phyloP scores from a whole-genome alignment of 192 early-diverging fungal genomes.

The Podila horticola region DNA sequence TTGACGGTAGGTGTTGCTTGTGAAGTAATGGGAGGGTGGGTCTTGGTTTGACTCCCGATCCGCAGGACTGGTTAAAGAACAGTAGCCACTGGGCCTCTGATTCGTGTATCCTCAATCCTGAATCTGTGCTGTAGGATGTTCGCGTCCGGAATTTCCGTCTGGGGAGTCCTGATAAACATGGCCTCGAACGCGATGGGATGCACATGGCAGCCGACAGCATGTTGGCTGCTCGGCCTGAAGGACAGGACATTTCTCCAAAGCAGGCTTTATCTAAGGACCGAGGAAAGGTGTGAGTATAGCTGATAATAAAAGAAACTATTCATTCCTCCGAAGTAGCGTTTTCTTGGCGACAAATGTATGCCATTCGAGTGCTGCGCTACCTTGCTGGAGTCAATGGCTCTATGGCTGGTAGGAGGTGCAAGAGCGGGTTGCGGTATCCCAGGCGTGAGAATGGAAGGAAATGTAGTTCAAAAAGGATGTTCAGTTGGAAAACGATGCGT shows the following conservation, averaged over 20 bases:
- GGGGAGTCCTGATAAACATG: conserved; percentile 10
- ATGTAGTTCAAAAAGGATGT: no score
- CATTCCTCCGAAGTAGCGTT: no score
- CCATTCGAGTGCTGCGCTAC: no score
- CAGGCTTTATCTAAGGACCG: background rate
- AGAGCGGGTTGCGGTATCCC: no score
- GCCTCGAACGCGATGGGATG: conserved; percentile 43
- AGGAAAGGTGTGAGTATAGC: background rate
- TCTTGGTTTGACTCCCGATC: conserved; percentile 12
- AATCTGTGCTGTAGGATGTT: background rate
- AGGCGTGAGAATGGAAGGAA: no score
- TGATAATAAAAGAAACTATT: background rate
- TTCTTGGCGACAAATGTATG: no score
- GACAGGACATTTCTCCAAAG: conserved; percentile 28
- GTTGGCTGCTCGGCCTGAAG: conserved; percentile 47
- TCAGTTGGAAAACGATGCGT: no score
- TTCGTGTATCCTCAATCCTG: background rate
- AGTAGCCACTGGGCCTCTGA: conserved; percentile 26
- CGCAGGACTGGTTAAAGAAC: conserved; percentile 35
- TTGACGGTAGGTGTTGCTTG: background rate
- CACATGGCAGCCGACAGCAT: conserved; percentile 46
- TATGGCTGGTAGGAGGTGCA: no score
- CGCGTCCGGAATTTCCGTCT: conserved; percentile 19
- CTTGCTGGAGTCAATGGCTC: no score
- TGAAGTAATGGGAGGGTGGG: conserved; percentile 4